phyloP scores from a whole-genome alignment of 2,329 filamentous ascomycete genomes.

The Colletotrichum sp. region DNA sequence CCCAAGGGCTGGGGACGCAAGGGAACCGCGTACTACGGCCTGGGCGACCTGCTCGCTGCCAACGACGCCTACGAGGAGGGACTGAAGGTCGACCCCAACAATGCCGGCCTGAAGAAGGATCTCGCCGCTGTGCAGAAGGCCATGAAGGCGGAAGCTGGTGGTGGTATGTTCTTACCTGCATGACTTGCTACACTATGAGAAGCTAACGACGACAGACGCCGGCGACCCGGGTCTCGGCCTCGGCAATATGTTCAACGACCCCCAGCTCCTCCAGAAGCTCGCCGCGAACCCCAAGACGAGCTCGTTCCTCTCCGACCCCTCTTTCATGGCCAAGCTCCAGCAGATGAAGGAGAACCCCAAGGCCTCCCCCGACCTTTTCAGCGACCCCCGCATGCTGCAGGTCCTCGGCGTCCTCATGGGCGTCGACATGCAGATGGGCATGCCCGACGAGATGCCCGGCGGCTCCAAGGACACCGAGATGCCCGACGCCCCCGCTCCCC shows the following conservation, averaged over 20 bases:
- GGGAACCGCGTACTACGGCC: conserved; percentile 87
- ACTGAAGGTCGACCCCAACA: conserved; percentile 89
- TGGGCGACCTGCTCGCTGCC: conserved; percentile 83
- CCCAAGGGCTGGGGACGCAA: conserved; percentile 95
- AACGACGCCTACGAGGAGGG: conserved; percentile 92
- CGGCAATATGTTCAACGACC: conserved; percentile 94
- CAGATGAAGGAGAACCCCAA: conserved; percentile 81
- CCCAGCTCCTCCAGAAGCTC: conserved; percentile 87
- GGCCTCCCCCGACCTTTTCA: conserved; percentile 79
- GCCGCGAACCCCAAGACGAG: conserved; percentile 94
- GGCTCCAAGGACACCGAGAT: conserved; percentile 74
- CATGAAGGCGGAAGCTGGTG: conserved; percentile 74
- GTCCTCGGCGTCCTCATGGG: conserved; percentile 94
- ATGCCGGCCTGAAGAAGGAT: conserved; percentile 91
- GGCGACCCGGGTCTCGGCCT: conserved; percentile 77
- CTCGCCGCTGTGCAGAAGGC: conserved; percentile 85
- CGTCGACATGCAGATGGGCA: conserved; percentile 76
- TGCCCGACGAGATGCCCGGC: conserved; percentile 38
- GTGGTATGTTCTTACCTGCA: background rate
- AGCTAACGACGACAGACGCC: conserved; percentile 30
- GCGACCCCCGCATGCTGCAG: conserved; percentile 89
- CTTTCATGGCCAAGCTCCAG: conserved; percentile 91
- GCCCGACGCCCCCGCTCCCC: conserved; percentile 64
- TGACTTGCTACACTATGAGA: fast-evolving
- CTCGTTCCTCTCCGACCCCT: conserved; percentile 75